phyloP scores from a whole-genome alignment of 305 asterid genomes.

The Fraxinus sp. region DNA sequence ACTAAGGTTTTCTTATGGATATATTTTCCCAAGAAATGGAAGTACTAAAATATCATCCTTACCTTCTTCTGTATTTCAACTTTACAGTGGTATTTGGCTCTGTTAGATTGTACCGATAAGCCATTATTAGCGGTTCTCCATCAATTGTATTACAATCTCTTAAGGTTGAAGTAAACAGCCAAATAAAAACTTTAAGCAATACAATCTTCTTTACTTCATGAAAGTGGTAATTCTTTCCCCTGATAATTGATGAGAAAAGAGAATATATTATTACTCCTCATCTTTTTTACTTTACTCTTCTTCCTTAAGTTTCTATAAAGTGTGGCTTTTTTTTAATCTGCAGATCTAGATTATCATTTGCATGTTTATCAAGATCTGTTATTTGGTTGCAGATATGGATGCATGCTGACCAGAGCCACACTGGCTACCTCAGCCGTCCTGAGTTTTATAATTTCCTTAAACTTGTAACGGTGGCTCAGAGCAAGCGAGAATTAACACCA shows the following conservation, averaged over 20 bases:
- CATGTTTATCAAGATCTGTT: constrained; percentile 8
- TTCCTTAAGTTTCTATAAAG: constrained; percentile 5
- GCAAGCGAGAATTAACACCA: constrained; percentile 81
- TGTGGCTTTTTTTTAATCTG: background rate
- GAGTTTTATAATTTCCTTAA: constrained; percentile 92
- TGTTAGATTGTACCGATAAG: background rate
- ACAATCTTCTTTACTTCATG: background rate
- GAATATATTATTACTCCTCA: background rate
- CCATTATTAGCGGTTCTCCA: background rate
- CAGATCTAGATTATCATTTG: background rate
- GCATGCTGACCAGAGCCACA: constrained; percentile 66
- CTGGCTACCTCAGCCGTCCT: constrained; percentile 65
- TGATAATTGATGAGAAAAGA: background rate
- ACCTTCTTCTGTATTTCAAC: background rate
- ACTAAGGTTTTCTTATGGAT: background rate
- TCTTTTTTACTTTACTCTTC: background rate
- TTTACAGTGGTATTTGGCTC: constrained; percentile 10
- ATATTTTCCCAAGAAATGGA: background rate
- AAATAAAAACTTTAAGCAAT: constrained; percentile 1
- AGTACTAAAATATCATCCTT: background rate
- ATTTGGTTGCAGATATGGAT: constrained; percentile 75
- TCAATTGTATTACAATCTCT: background rate
- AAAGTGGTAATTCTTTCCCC: background rate
- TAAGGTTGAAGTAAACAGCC: background rate
- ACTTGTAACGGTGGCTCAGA: constrained; percentile 97